phyloP scores from a whole-genome alignment of 2,329 filamentous ascomycete species.

The Penicillium crustosum region DNA sequence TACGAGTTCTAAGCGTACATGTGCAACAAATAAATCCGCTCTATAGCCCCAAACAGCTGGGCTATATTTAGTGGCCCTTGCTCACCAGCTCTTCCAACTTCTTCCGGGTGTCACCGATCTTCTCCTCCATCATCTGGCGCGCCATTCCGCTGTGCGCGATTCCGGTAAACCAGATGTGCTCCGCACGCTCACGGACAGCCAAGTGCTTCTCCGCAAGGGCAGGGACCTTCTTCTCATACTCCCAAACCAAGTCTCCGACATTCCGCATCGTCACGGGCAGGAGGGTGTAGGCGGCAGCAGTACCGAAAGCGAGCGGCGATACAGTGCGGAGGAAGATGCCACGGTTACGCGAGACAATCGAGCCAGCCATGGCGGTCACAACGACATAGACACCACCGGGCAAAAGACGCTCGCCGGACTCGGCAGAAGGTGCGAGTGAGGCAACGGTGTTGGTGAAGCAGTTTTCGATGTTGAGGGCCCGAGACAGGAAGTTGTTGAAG shows the following conservation, averaged over 20 bases:
- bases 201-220: constrained; percentile 79
- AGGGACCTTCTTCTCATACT: constrained; percentile 87
- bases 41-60: constrained; percentile 11
- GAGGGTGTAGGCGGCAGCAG: constrained; percentile 79
- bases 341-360: constrained; percentile 84
- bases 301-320: constrained; percentile 74
- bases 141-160: constrained; percentile 71
- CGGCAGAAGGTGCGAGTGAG: constrained; percentile 79
- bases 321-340: constrained; percentile 77
- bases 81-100: constrained; percentile 84
- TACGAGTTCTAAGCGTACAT: constrained; percentile 32
- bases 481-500: constrained; percentile 78
- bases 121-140: constrained; percentile 73
- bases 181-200: constrained; percentile 65
- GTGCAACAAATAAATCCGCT: constrained; percentile 25
- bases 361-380: constrained; percentile 91
- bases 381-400: constrained; percentile 90
- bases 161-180: constrained; percentile 70
- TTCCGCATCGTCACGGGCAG: constrained; percentile 90
- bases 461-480: constrained; percentile 79
- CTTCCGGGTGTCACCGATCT: constrained; percentile 73
- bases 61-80: constrained; percentile 69
- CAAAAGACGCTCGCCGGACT: constrained; percentile 84
- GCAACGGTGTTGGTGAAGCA: constrained; percentile 87
- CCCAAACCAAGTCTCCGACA: constrained; percentile 81